Percentiles rank a stretch among this genome's conserved stretches.
These are phyloP conservation scores for Cyclospora cayetanensis DNA, from an alignment of 169 alveolate genomes.

Conservation along the genomic window DNA sequence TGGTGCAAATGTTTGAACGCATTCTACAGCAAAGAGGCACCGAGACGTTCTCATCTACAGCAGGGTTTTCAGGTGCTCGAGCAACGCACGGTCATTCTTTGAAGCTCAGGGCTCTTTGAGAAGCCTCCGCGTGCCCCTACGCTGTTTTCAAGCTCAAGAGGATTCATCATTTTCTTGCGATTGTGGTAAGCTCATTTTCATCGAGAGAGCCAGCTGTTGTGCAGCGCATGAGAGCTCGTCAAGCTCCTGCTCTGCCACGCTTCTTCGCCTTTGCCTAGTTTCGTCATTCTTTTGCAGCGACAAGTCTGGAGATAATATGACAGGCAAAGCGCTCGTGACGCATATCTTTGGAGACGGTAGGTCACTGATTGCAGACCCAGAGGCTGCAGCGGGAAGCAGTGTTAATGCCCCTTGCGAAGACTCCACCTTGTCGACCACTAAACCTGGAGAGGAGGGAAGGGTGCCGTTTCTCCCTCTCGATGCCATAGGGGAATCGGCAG, in stretches of 20 bases:
- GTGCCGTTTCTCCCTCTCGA: too few relatives aligned
- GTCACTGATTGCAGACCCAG: background rate
- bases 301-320: background rate
- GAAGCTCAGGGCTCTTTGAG: too few relatives aligned
- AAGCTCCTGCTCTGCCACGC: conserved; percentile 49
- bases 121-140: too few relatives aligned
- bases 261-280: background rate
- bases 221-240: conserved; percentile 55
- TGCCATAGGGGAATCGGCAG: too few relatives aligned
- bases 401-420: background rate
- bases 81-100: too few relatives aligned
- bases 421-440: background rate
- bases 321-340: background rate
- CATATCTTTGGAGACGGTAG: background rate
- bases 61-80: too few relatives aligned
- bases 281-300: background rate
- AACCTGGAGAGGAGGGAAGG: conserved; percentile 7
- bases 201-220: conserved; percentile 47
- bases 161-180: too few relatives aligned
- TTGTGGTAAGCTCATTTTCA: conserved; percentile 25
- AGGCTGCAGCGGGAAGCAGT: background rate
- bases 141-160: too few relatives aligned
- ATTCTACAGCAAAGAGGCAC: too few relatives aligned
- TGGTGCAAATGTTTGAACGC: too few relatives aligned
- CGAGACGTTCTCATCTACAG: too few relatives aligned